Evolutionary conservation across 208 protist species (phyloP).

Genomic region (Lotmaria passim): DNA sequence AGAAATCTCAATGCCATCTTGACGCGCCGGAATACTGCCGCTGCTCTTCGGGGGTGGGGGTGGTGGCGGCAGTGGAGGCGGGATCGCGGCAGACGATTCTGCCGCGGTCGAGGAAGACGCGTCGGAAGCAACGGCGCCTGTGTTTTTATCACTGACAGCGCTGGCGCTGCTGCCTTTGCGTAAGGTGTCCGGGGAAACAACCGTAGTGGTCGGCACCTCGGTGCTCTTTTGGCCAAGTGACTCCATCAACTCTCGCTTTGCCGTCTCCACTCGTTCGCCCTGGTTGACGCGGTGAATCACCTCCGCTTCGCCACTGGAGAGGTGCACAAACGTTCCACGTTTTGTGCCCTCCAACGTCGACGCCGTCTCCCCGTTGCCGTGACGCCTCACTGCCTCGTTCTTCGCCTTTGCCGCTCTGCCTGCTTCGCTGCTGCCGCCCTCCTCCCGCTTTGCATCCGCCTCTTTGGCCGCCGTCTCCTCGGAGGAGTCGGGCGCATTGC

Average conservation of each 20-base stretch:
- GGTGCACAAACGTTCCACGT: constrained; percentile 18
- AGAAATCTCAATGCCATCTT: constrained; percentile 51
- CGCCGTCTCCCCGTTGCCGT: neutral
- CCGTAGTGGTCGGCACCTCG: neutral
- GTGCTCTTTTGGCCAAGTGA: neutral
- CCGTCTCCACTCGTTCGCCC: constrained; percentile 19
- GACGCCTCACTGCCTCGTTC: neutral
- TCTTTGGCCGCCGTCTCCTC: neutral
- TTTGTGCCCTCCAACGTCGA: neutral
- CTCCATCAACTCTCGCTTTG: neutral
- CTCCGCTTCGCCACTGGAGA: constrained; percentile 20
- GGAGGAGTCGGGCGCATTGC: neutral
- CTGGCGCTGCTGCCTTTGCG: neutral
- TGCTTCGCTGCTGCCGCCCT: neutral
- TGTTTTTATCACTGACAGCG: neutral
- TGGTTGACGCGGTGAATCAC: constrained; percentile 17
- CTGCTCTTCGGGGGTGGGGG: neutral
- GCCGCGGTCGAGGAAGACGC: neutral
- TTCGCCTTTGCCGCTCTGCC: neutral
- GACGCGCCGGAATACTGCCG: constrained; percentile 21
- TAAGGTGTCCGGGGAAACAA: neutral
- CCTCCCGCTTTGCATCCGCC: neutral
- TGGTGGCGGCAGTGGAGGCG: too few species aligned
- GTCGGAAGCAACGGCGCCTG: neutral
- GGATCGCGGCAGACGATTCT: too few species aligned